Evolutionary conservation across 768 basidiomycete genomes (phyloP).

Genomic region (Scleroderma citrinum): DNA sequence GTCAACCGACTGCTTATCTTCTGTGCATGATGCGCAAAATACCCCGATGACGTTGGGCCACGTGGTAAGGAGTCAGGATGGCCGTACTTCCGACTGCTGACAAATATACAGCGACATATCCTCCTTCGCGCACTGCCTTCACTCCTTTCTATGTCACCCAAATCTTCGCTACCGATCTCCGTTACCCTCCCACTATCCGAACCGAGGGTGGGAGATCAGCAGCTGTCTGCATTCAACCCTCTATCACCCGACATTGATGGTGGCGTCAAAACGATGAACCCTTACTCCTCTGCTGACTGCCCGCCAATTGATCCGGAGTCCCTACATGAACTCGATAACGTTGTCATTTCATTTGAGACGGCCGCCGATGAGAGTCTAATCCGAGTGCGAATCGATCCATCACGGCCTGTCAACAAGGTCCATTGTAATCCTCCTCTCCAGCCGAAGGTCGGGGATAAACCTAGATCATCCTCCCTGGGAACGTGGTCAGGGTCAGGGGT

Average conservation of each 20-base stretch:
- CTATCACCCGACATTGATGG: conserved; percentile 27
- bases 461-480: conserved; percentile 15
- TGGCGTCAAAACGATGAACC: neutral
- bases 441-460: conserved; percentile 9
- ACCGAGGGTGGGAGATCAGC: conserved; percentile 35
- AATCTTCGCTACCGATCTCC: conserved; percentile 46
- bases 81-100: conserved; percentile 9
- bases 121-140: conserved; percentile 73
- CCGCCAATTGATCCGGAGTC: conserved; percentile 49
- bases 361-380: conserved; percentile 63
- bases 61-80: conserved; percentile 45
- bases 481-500: conserved; percentile 21
- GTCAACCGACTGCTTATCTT: conserved; percentile 41
- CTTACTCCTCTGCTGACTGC: conserved; percentile 35
- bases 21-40: conserved; percentile 30
- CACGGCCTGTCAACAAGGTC: conserved; percentile 36
- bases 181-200: conserved; percentile 46
- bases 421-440: conserved; percentile 14
- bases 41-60: conserved; percentile 60
- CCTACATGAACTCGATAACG: conserved; percentile 42
- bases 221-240: conserved; percentile 34
- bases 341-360: conserved; percentile 72
- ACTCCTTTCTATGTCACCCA: conserved; percentile 61
- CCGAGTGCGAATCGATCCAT: conserved; percentile 65
- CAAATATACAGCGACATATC: conserved; percentile 44